phyloP scores from a whole-genome alignment of 495 filamentous ascomycete genomes.

The Beverwykella pulmonaria region DNA sequence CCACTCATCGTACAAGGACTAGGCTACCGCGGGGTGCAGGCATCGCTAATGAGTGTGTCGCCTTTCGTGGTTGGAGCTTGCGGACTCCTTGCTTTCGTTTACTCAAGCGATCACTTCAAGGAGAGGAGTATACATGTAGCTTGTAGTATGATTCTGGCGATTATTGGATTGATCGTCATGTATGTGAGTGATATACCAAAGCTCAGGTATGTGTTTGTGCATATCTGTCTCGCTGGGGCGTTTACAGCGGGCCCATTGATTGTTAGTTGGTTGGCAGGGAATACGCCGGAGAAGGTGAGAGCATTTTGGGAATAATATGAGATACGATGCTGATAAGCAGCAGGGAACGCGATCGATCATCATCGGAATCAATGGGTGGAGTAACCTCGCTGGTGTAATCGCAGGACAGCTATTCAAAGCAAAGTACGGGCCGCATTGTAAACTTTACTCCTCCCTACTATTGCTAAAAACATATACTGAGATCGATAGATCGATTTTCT shows the following conservation, averaged over 20 bases:
- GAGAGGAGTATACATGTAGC: slow-evolving; percentile 17
- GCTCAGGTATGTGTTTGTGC: slow-evolving; percentile 19
- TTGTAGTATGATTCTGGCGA: slow-evolving; percentile 16
- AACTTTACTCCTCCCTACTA: too few relatives aligned
- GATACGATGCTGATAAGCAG: background rate
- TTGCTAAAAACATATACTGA: background rate
- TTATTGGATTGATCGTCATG: slow-evolving; percentile 25
- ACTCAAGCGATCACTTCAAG: slow-evolving; percentile 20
- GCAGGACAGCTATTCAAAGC: slow-evolving; percentile 30
- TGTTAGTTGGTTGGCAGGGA: slow-evolving; percentile 27
- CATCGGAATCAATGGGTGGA: slow-evolving; percentile 29
- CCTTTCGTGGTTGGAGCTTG: slow-evolving; percentile 28
- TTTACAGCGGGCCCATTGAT: slow-evolving; percentile 26
- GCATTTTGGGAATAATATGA: background rate
- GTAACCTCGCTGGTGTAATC: slow-evolving; percentile 30
- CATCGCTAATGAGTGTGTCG: slow-evolving; percentile 29
- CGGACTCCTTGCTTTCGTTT: slow-evolving; percentile 16
- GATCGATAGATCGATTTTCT: slow-evolving; percentile 6
- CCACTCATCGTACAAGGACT: slow-evolving; percentile 27
- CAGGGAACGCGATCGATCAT: slow-evolving; percentile 17
- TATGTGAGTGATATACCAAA: background rate
- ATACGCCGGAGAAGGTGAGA: slow-evolving; percentile 21
- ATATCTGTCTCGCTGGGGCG: slow-evolving; percentile 23
- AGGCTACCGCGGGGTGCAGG: slow-evolving; percentile 20
- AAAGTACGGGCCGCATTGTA: slow-evolving; percentile 18